A percentile compares a stretch with the other conserved stretches of the same genome.
phyloP scores from a whole-genome alignment of 2,329 filamentous ascomycete species.

The Knoxdaviesia capensis region DNA sequence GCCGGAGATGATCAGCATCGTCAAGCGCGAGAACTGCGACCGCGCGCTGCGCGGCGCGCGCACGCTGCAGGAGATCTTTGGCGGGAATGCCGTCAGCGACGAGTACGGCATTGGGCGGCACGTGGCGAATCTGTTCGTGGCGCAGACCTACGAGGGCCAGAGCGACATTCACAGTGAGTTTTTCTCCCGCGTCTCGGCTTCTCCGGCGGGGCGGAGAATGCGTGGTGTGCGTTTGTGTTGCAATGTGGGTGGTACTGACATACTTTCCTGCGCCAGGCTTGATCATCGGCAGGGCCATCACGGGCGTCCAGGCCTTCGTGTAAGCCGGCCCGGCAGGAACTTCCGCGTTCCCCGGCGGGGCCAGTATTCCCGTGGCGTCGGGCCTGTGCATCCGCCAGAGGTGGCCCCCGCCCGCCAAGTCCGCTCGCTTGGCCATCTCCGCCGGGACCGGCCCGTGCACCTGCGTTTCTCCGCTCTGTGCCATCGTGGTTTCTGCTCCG shows the following conservation, averaged over 20 bases:
- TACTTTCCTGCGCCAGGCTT: conserved; percentile 27
- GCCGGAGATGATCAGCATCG: conserved; percentile 92
- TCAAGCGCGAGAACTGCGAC: conserved; percentile 97
- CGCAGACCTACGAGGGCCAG: conserved; percentile 95
- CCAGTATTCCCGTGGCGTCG: not conserved
- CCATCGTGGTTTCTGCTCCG: no score
- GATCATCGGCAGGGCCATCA: conserved; percentile 48
- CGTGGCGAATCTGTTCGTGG: conserved; percentile 90
- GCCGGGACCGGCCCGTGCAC: not conserved
- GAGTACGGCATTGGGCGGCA: conserved; percentile 92
- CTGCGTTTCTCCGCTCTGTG: no score
- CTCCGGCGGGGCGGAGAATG: not conserved
- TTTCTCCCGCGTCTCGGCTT: not conserved
- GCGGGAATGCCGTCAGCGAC: conserved; percentile 93
- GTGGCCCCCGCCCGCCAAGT: not conserved
- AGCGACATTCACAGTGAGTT: conserved; percentile 87
- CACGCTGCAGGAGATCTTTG: conserved; percentile 81
- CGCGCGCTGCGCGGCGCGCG: conserved; percentile 63
- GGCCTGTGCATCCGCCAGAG: not conserved
- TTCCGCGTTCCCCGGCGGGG: no score
- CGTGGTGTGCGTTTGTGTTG: not conserved
- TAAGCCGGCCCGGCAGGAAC: conserved; percentile 13
- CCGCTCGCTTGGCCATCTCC: not conserved
- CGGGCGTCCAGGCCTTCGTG: conserved; percentile 62
- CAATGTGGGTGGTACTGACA: not conserved